Evolutionary conservation across 306 rosid genomes (phyloP).

Genomic region (Quercus alba): DNA sequence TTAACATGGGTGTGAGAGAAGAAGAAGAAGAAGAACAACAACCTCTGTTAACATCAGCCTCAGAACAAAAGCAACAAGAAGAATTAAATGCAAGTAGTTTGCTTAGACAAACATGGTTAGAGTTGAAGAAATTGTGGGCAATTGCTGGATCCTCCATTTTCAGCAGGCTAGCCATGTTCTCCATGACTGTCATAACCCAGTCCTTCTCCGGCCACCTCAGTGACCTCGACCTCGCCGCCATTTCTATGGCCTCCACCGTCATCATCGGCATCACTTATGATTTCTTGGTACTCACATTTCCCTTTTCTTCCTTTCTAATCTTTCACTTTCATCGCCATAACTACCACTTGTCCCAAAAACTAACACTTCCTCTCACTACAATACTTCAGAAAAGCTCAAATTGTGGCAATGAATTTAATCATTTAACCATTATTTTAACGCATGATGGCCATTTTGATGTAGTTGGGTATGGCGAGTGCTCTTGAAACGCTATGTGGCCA

Average conservation of each 20-base stretch:
- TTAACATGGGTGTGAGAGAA: background rate
- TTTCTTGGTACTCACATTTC: constrained; percentile 39
- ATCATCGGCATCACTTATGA: constrained; percentile 60
- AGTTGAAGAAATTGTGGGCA: constrained; percentile 56
- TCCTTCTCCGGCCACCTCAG: constrained; percentile 69
- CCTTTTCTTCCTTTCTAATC: background rate
- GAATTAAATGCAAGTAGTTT: constrained; percentile 7
- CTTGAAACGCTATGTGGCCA: constrained; percentile 76
- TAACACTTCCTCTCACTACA: no score
- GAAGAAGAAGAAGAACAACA: background rate
- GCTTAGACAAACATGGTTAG: constrained; percentile 35
- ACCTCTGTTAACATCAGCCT: constrained; percentile 25
- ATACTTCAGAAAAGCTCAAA: no score
- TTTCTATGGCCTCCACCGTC: constrained; percentile 61
- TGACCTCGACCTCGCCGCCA: constrained; percentile 63
- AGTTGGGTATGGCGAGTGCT: constrained; percentile 87
- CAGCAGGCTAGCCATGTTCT: no score
- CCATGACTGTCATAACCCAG: constrained; percentile 61
- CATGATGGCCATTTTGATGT: background rate
- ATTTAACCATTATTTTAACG: no score
- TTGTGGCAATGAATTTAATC: no score
- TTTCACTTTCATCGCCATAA: background rate
- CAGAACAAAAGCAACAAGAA: background rate
- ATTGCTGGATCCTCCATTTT: constrained; percentile 67
- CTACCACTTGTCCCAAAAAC: no score